Conservation (phyloP, 148 eudicot genomes). For the Gaultheria prostrata region DNA sequence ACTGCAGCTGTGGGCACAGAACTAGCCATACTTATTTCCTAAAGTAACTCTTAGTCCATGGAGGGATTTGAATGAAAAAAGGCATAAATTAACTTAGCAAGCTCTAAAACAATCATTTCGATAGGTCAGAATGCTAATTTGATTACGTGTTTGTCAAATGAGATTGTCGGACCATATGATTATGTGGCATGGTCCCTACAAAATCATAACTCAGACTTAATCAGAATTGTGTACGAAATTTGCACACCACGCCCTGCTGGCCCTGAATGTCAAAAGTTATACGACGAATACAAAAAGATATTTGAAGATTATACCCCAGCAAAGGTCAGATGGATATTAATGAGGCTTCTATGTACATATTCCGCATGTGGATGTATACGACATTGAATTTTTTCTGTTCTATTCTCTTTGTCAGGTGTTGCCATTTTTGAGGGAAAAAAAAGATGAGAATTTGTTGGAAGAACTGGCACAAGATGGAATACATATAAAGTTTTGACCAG, state of each 20-base stretch:
- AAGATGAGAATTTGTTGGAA: slow-evolving; percentile 81
- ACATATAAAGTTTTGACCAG: slow-evolving; percentile 92
- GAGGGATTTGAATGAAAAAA: not conserved
- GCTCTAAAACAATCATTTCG: not conserved
- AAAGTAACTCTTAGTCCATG: not conserved
- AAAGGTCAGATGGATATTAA: not conserved
- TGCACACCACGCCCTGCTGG: not conserved
- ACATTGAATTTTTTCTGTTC: not conserved
- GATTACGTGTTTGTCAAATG: too few species aligned
- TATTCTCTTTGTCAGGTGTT: slow-evolving; percentile 42
- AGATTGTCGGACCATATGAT: not conserved
- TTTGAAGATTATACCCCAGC: slow-evolving; percentile 4
- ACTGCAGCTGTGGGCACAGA: too few species aligned
- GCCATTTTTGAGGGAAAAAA: slow-evolving; percentile 79
- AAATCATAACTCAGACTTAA: not conserved
- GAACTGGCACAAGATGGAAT: slow-evolving; percentile 82
- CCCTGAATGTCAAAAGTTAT: slow-evolving; percentile 7
- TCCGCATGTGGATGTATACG: not conserved
- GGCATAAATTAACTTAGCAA: not conserved
- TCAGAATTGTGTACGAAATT: not conserved
- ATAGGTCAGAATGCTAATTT: not conserved
- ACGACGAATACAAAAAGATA: not conserved
- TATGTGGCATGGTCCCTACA: too few species aligned
- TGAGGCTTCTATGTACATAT: not conserved
- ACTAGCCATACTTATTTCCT: too few species aligned